Conservation (phyloP, 768 basidiomycete genomes). For the Hericium erinaceus region DNA sequence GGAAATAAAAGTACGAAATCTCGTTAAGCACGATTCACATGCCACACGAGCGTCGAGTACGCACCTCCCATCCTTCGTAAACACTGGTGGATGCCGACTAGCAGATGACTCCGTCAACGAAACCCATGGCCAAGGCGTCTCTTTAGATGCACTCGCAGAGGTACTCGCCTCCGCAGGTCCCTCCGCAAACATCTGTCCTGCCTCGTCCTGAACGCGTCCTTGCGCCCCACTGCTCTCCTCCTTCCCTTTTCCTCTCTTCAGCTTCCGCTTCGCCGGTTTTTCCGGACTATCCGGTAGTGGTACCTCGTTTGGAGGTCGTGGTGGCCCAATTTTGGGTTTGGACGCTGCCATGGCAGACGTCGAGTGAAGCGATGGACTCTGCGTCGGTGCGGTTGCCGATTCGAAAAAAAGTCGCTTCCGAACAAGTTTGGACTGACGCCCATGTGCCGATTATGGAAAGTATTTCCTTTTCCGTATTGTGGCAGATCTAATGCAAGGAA, state of each 20-base stretch:
- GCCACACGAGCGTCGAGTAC: slow-evolving; percentile 10
- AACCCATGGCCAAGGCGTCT: slow-evolving; percentile 53
- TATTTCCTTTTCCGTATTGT: not conserved
- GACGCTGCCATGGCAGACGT: slow-evolving; percentile 19
- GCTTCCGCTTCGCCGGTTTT: slow-evolving; percentile 27
- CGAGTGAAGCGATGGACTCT: slow-evolving; percentile 20
- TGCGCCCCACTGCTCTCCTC: slow-evolving; percentile 11
- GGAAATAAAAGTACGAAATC: not conserved
- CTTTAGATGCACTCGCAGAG: slow-evolving; percentile 5
- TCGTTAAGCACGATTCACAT: slow-evolving; percentile 3
- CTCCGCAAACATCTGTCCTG: slow-evolving; percentile 25
- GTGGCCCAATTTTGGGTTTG: slow-evolving; percentile 32
- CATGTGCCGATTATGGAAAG: not conserved
- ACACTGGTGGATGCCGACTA: slow-evolving; percentile 61
- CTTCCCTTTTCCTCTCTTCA: slow-evolving; percentile 36
- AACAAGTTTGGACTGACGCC: not conserved
- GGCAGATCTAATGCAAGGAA: not conserved
- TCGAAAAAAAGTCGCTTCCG: not conserved
- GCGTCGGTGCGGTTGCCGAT: slow-evolving; percentile 1
- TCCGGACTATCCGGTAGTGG: slow-evolving; percentile 23
- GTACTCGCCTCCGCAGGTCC: slow-evolving; percentile 15
- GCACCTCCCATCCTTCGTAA: slow-evolving; percentile 85
- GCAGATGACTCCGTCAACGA: slow-evolving; percentile 60
- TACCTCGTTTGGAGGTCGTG: slow-evolving; percentile 30
- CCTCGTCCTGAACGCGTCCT: not conserved